phyloP scores from a whole-genome alignment of 495 filamentous ascomycete genomes.

The Melanomma pulvis-pyrius region DNA sequence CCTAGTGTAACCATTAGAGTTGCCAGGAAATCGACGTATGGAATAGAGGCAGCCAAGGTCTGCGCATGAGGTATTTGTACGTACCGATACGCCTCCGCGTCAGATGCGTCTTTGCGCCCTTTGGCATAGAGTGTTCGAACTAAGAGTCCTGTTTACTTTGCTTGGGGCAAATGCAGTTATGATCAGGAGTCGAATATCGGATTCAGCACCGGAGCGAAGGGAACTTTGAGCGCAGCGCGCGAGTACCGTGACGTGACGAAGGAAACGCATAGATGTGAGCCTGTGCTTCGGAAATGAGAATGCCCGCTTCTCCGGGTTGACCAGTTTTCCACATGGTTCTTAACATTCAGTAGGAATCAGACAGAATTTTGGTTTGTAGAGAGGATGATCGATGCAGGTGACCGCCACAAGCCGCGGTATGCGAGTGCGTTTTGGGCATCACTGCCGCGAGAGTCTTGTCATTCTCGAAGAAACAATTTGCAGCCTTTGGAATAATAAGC shows the following conservation, averaged over 20 bases:
- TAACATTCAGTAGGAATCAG: no score
- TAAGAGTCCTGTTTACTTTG: slow-evolving; percentile 9
- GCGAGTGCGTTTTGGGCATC: background rate
- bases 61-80: slow-evolving; percentile 32
- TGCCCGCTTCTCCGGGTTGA: background rate
- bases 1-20: slow-evolving; percentile 24
- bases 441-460: background rate
- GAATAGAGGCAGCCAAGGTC: slow-evolving; percentile 20
- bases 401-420: background rate
- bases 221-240: background rate
- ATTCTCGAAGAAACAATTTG: background rate
- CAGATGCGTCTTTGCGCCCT: slow-evolving; percentile 12
- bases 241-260: background rate
- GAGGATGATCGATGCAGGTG: no score
- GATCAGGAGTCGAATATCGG: slow-evolving; percentile 9
- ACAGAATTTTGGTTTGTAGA: no score
- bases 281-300: background rate
- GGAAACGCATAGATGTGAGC: background rate
- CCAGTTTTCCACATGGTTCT: no score
- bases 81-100: slow-evolving; percentile 31
- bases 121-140: slow-evolving; percentile 15
- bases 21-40: slow-evolving; percentile 21
- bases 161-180: slow-evolving; percentile 1
- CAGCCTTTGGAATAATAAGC: background rate
- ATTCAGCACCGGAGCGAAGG: background rate